These are phyloP conservation scores for Agrocybe praecox DNA, from an alignment of 768 basidiomycete species.

Conservation along the genomic window DNA sequence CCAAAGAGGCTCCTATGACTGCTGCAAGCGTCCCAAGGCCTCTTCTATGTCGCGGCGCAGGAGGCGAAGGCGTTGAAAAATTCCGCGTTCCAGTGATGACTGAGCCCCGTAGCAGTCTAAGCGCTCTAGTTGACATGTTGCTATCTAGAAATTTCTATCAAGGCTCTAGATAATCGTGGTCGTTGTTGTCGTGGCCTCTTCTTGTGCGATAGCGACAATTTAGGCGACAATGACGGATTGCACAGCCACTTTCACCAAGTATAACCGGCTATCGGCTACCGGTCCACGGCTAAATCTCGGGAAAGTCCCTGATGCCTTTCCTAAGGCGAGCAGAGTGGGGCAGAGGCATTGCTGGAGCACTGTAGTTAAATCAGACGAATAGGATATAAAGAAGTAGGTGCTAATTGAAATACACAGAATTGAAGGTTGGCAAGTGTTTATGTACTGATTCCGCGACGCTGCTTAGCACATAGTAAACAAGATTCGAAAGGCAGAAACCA, in stretches of 20 bases:
- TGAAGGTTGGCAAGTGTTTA: too few relatives aligned
- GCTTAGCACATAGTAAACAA: too few relatives aligned
- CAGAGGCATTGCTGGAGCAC: too few relatives aligned
- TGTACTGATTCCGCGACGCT: too few relatives aligned
- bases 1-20: slow-evolving; percentile 34
- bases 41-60: slow-evolving; percentile 17
- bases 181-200: not conserved
- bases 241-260: too few relatives aligned
- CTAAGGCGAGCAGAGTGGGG: too few relatives aligned
- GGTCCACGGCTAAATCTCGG: not conserved
- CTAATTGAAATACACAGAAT: too few relatives aligned
- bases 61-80: slow-evolving; percentile 16
- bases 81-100: not conserved
- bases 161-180: not conserved
- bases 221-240: too few relatives aligned
- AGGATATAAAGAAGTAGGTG: too few relatives aligned
- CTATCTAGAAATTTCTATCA: not conserved
- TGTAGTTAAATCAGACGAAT: too few relatives aligned
- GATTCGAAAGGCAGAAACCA: too few relatives aligned
- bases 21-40: slow-evolving; percentile 29
- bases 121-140: slow-evolving; percentile 5
- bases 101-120: slow-evolving; percentile 7
- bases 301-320: too few relatives aligned
- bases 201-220: not conserved
- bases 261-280: not conserved